A percentile compares a stretch with the other conserved stretches of the same genome.
These are phyloP conservation scores for Trichophyton mentagrophytes DNA, from an alignment of 2,329 filamentous ascomycete genomes.

Conservation along the genomic window DNA sequence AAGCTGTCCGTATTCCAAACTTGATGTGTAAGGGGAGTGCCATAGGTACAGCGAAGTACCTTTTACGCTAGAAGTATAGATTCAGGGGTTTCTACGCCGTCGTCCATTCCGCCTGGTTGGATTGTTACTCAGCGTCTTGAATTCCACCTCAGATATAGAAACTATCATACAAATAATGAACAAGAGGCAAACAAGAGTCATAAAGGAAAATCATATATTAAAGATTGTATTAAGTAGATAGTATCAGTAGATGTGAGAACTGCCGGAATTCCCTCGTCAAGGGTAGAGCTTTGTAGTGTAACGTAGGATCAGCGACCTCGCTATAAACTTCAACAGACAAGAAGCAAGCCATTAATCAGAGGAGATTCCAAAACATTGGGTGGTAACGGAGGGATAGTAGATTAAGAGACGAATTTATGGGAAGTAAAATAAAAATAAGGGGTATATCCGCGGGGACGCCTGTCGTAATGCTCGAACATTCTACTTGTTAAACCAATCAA, in stretches of 20 bases:
- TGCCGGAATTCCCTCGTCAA: neutral
- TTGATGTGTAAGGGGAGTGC: too few relatives aligned
- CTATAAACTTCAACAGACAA: neutral
- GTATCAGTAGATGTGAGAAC: neutral
- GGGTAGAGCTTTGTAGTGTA: neutral
- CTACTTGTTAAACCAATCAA: constrained; percentile 2
- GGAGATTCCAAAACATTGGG: neutral
- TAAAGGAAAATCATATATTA: neutral
- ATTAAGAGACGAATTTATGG: constrained; percentile 1
- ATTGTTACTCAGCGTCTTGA: neutral
- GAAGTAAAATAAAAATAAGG: neutral
- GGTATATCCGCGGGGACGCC: neutral
- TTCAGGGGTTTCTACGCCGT: neutral
- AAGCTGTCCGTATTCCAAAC: too few relatives aligned
- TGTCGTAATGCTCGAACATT: constrained; percentile 1
- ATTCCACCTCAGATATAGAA: neutral
- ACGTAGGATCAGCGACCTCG: neutral
- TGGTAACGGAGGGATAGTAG: neutral
- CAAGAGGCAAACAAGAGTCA: neutral
- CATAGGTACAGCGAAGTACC: too few relatives aligned
- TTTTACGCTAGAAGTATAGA: too few relatives aligned
- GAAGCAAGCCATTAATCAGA: neutral
- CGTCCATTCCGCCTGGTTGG: neutral
- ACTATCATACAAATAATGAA: constrained; percentile 1
- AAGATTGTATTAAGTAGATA: constrained; percentile 2